Evolutionary conservation across 306 rosid genomes (phyloP).

Genomic region (Pueraria montana): DNA sequence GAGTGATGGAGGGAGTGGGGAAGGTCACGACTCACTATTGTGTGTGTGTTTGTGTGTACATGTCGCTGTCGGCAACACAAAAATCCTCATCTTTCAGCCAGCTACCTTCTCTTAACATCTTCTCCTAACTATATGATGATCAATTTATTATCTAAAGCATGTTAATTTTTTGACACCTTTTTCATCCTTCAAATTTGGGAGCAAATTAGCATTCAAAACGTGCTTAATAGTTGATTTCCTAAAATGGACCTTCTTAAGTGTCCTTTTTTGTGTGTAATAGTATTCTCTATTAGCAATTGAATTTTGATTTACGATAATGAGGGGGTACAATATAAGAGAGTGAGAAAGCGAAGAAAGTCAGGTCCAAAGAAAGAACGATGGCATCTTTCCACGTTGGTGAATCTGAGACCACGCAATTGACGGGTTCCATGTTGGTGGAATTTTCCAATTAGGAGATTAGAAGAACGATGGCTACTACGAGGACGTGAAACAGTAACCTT

Average conservation of each 20-base stretch:
- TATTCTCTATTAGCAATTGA: neutral
- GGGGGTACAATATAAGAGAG: neutral
- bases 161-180: neutral
- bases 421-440: neutral
- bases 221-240: neutral
- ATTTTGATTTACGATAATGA: neutral
- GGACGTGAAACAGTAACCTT: neutral
- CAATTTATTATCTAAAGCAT: no score
- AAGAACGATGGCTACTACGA: neutral
- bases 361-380: neutral
- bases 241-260: neutral
- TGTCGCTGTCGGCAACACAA: conserved; percentile 45
- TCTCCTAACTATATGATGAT: neutral
- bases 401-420: conserved; percentile 37
- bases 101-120: conserved; percentile 23
- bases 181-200: neutral
- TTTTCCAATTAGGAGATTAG: neutral
- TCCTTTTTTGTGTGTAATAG: neutral
- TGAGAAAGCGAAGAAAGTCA: neutral
- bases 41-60: neutral
- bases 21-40: neutral
- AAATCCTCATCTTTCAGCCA: conserved; percentile 35
- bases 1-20: neutral
- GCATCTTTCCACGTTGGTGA: conserved; percentile 43
- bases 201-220: neutral